A percentile compares a stretch with the other conserved stretches of the same genome.
Evolutionary conservation across 2,329 filamentous ascomycete genomes (phyloP).

Genomic region (Fusarium solani-melongenae): DNA sequence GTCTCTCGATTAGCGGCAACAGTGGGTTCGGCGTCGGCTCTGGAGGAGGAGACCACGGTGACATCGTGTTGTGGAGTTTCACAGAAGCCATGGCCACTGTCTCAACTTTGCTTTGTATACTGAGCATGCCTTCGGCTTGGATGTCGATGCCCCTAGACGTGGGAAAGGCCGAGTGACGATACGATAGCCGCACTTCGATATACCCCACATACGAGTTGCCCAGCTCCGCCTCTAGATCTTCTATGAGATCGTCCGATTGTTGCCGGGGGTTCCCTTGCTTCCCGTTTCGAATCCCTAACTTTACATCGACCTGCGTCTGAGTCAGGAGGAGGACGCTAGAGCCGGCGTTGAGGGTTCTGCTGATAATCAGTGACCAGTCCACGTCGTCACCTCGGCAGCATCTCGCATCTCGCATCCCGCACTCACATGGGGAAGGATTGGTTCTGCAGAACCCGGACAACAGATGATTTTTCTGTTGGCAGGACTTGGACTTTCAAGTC

Average conservation of each 20-base stretch:
- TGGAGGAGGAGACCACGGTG: slow-evolving; percentile 62
- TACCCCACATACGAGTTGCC: slow-evolving; percentile 61
- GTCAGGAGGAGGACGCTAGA: slow-evolving; percentile 62
- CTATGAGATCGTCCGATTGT: slow-evolving; percentile 66
- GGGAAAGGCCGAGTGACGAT: slow-evolving; percentile 67
- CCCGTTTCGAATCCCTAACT: slow-evolving; percentile 4
- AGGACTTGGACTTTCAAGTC: slow-evolving; percentile 60
- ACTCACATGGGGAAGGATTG: slow-evolving; percentile 56
- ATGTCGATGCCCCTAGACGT: slow-evolving; percentile 40
- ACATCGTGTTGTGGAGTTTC: slow-evolving; percentile 59
- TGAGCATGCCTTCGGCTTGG: slow-evolving; percentile 50
- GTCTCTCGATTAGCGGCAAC: slow-evolving; percentile 57
- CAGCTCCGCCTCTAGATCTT: slow-evolving; percentile 68
- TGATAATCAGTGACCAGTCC: slow-evolving; percentile 22
- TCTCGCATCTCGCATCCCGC: not conserved
- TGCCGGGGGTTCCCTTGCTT: slow-evolving; percentile 46
- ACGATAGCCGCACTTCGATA: slow-evolving; percentile 63
- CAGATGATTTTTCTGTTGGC: slow-evolving; percentile 52
- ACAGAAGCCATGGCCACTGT: slow-evolving; percentile 65
- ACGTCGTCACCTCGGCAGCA: not conserved
- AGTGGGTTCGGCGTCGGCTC: slow-evolving; percentile 51
- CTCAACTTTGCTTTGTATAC: slow-evolving; percentile 60
- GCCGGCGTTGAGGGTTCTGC: slow-evolving; percentile 55
- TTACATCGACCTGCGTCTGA: slow-evolving; percentile 52
- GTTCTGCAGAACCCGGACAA: slow-evolving; percentile 61